Conservation (phyloP, 257 asterid genomes). For the Solanum corneliomulleri region DNA sequence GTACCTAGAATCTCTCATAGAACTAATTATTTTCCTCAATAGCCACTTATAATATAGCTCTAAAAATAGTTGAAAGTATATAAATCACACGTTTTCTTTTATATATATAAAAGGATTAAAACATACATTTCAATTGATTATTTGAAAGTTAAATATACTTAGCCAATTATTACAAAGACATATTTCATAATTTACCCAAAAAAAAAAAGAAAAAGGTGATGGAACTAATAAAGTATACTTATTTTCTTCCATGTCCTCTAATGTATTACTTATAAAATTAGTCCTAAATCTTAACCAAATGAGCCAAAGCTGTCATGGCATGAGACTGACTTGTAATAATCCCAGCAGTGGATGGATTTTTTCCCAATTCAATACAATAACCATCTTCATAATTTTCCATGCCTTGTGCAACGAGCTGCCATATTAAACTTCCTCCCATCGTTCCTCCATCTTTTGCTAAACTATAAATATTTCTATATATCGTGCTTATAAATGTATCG, state of each 20-base stretch:
- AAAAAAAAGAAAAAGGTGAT: background rate
- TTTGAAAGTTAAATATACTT: background rate
- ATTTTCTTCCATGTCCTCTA: background rate
- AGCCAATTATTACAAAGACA: background rate
- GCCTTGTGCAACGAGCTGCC: conserved; percentile 64
- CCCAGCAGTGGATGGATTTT: conserved; percentile 39
- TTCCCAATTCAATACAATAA: conserved; percentile 34
- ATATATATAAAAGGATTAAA: background rate
- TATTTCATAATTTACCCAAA: background rate
- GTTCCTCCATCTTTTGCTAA: conserved; percentile 57
- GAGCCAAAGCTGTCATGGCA: conserved; percentile 40
- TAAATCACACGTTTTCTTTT: background rate
- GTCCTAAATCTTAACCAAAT: background rate
- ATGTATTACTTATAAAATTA: background rate
- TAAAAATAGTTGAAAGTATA: too few relatives aligned
- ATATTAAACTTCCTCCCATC: conserved; percentile 61
- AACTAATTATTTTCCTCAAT: background rate
- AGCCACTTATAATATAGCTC: background rate
- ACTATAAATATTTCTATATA: conserved; percentile 33
- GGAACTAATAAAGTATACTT: background rate
- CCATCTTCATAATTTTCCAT: conserved; percentile 66
- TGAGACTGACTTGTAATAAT: conserved; percentile 47
- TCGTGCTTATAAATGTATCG: conserved; percentile 34
- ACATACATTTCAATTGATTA: background rate
- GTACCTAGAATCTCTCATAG: background rate